phyloP scores from a whole-genome alignment of 257 asterid species.

The Solanum megistacrolobum region DNA sequence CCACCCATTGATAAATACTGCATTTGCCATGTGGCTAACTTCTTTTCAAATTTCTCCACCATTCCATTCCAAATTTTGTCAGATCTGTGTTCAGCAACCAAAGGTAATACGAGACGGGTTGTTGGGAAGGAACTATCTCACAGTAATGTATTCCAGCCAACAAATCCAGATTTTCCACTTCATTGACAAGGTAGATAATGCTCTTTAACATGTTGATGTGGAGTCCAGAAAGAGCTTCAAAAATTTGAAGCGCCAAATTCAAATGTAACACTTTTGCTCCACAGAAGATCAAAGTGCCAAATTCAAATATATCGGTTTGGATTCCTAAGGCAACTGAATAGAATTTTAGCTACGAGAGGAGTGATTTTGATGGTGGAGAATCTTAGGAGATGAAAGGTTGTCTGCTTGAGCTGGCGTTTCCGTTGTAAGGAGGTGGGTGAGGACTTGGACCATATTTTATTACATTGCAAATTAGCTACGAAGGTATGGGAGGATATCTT shows the following conservation, averaged over 20 bases:
- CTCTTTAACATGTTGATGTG: neutral
- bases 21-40: neutral
- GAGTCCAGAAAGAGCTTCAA: neutral
- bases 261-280: neutral
- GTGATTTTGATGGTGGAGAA: neutral
- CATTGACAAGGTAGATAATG: neutral
- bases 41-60: neutral
- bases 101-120: neutral
- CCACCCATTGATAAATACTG: neutral
- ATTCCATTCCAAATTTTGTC: neutral
- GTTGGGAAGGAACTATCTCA: neutral
- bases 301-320: neutral
- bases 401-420: neutral
- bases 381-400: neutral
- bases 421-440: neutral
- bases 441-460: neutral
- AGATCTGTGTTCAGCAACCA: neutral
- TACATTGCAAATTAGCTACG: neutral
- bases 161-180: neutral
- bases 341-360: neutral
- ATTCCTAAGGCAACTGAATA: neutral
- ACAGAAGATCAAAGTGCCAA: neutral
- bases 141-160: neutral
- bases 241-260: neutral
- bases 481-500: neutral